Conservation (phyloP, 768 basidiomycete genomes). For the Coprinellus micaceus region DNA sequence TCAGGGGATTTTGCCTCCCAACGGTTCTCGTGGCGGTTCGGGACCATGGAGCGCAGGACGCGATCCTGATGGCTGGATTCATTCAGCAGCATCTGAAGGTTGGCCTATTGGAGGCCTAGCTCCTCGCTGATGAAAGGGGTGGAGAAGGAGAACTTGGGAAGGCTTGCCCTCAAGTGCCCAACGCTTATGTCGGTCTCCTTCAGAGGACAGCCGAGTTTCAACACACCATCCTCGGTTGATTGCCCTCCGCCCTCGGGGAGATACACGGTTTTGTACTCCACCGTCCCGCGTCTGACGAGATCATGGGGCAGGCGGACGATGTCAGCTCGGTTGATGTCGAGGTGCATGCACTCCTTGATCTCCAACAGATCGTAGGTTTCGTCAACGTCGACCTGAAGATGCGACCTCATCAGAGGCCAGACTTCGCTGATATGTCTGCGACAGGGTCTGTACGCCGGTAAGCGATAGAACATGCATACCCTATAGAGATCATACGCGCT, state of each 20-base stretch:
- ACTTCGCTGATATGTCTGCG: too few relatives aligned
- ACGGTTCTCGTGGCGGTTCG: slow-evolving; percentile 18
- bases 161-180: neutral
- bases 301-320: neutral
- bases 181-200: neutral
- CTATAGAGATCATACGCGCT: too few relatives aligned
- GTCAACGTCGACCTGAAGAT: too few relatives aligned
- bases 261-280: neutral
- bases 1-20: slow-evolving; percentile 18
- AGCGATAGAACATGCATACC: too few relatives aligned
- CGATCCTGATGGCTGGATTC: too few relatives aligned
- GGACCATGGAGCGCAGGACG: slow-evolving; percentile 15
- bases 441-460: too few relatives aligned
- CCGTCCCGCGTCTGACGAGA: neutral
- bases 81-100: too few relatives aligned
- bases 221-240: neutral
- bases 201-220: slow-evolving; percentile 1
- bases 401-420: too few relatives aligned
- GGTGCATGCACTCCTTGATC: too few relatives aligned
- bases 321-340: neutral
- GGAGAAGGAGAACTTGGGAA: neutral
- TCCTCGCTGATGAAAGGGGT: neutral
- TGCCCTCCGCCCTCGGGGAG: too few relatives aligned
- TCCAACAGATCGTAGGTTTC: too few relatives aligned
- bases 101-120: neutral